phyloP scores from a whole-genome alignment of 2,329 filamentous ascomycete species.

The Aschersonia sp. region DNA sequence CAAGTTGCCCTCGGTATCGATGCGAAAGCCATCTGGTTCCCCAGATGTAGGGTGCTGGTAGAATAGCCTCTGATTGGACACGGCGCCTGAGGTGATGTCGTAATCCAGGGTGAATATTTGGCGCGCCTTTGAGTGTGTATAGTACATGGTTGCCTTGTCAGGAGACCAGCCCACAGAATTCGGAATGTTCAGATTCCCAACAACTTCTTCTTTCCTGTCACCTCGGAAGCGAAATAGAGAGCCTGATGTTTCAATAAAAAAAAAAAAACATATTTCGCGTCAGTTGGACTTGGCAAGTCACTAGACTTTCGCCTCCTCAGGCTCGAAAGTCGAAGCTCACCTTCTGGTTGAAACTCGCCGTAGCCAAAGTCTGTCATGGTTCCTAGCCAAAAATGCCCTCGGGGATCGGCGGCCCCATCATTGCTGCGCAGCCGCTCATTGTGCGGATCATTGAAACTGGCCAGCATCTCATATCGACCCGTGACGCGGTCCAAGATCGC shows the following conservation, averaged over 20 bases:
- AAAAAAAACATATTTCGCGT: too few species aligned
- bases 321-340: conserved; percentile 16
- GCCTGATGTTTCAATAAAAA: conserved; percentile 30
- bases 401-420: conserved; percentile 67
- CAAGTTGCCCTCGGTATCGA: conserved; percentile 72
- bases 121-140: conserved; percentile 61
- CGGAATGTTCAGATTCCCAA: conserved; percentile 58
- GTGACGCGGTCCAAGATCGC: conserved; percentile 57
- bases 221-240: conserved; percentile 58
- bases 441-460: conserved; percentile 26
- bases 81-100: conserved; percentile 42
- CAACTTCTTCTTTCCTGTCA: conserved; percentile 41
- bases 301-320: not conserved
- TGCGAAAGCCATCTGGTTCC: conserved; percentile 70
- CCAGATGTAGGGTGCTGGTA: conserved; percentile 53
- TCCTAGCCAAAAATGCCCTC: conserved; percentile 73
- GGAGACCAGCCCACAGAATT: conserved; percentile 75
- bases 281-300: too few species aligned
- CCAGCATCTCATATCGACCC: conserved; percentile 37
- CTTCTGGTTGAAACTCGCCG: conserved; percentile 44
- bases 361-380: conserved; percentile 63
- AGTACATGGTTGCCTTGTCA: conserved; percentile 61
- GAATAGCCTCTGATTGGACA: conserved; percentile 56
- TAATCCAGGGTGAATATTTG: conserved; percentile 67
- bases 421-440: conserved; percentile 53